Base-by-base conservation (phyloP, 345 rosid genomes). In the Citrus maxima region DNA sequence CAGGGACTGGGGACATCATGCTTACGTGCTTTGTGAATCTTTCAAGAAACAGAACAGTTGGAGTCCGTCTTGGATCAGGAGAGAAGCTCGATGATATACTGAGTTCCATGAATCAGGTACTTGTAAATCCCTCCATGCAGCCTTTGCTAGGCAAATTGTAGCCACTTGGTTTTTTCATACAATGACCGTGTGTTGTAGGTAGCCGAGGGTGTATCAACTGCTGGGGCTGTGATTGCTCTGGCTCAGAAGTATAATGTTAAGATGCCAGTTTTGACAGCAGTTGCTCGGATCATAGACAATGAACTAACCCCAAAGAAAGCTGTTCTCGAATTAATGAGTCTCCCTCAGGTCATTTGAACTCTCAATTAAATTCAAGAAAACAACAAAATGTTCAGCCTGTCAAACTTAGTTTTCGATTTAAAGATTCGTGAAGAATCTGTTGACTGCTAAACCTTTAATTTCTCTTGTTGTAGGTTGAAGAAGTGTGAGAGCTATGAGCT, bases 1-100 rank as follows among this genome's bases (percentile, higher is more conserved):
- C 98, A 8, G 98, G 98, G 84, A 95, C 93, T 14, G 98, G 98
- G 51, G 98, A 95, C 85, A 95, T 92, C 40, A 95, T 93, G 97
- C 97, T 92, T 42, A 95, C 98, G 55, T 93, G 98, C 81, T 95
- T 95, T 40, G 98, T 95, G 58, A 90, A 88, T 85, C 98, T 95
- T 42, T 95, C 98, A 81, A 93, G 97, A 85, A 93, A 95, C 82
- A 85, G 88, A 85, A 92, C 89, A 14, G 98, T 95, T 63, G 98
- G 98, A 81, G 94, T 95, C 25, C 91, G 95, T 16, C 91, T 95
- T 77, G 98, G 98, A 78, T 90, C 94, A 40, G 98, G 98, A 82
- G 98, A 95, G 92, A 87, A 87, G 73, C 91, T 95, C 7, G 95
- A 92, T 51, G 95, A 88, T 72, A 93, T 95, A 83, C 84, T 93